Evolutionary conservation across 306 rosid genomes (phyloP).

Genomic region (Cucumis cinereus): DNA sequence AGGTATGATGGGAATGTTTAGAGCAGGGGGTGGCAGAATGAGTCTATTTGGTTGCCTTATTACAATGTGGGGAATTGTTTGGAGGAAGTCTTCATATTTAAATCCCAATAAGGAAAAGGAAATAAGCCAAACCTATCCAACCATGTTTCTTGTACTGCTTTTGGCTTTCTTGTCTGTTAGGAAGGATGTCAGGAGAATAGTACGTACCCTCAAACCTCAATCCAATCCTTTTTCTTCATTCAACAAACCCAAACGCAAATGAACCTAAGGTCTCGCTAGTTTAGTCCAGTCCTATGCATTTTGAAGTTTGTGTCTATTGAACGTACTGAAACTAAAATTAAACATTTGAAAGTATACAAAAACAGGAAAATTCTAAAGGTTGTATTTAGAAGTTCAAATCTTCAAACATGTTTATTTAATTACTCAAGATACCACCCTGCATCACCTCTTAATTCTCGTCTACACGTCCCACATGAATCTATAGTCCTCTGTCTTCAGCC

Average conservation of each 20-base stretch:
- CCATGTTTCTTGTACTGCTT: constrained; percentile 40
- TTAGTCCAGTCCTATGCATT: too few relatives aligned
- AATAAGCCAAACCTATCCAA: constrained; percentile 24
- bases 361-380: too few relatives aligned
- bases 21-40: constrained; percentile 43
- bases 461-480: neutral
- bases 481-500: neutral
- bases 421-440: neutral
- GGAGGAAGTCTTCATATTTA: constrained; percentile 25
- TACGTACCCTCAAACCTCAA: constrained; percentile 27
- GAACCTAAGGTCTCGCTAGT: neutral
- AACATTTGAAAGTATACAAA: too few relatives aligned
- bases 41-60: constrained; percentile 57
- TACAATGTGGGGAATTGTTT: constrained; percentile 54
- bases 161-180: constrained; percentile 57
- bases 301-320: too few relatives aligned
- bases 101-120: constrained; percentile 6
- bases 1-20: constrained; percentile 47
- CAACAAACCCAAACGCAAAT: neutral
- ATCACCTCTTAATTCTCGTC: neutral
- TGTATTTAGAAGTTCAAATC: too few relatives aligned
- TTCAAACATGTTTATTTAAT: too few relatives aligned
- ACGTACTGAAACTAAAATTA: too few relatives aligned
- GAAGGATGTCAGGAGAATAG: constrained; percentile 63
- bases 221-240: neutral